A percentile compares a stretch with the other conserved stretches of the same genome.
phyloP scores from a whole-genome alignment of 345 rosid species.

The Melaleuca quinquenervia region DNA sequence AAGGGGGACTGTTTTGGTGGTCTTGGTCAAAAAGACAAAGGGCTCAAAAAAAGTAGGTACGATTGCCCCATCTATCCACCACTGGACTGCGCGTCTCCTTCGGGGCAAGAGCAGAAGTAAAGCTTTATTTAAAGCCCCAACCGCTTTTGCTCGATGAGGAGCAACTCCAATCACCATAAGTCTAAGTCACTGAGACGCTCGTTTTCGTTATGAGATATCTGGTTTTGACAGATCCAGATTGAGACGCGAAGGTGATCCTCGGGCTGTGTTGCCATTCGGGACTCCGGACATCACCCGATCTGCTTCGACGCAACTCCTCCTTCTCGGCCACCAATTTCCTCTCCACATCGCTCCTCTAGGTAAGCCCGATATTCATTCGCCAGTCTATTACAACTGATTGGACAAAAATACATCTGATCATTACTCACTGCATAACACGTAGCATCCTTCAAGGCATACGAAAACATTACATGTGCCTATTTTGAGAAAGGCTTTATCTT shows the following conservation, averaged over 20 bases:
- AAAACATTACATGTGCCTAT: accelerated
- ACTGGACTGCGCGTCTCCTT: background rate
- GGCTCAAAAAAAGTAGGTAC: background rate
- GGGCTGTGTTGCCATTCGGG: too few species aligned
- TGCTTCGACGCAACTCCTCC: background rate
- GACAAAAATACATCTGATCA: background rate
- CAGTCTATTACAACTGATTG: background rate
- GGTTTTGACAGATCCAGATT: background rate
- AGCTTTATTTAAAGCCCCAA: background rate
- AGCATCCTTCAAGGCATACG: background rate
- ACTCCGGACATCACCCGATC: background rate
- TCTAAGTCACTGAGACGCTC: background rate
- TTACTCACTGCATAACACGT: background rate
- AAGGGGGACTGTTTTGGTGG: too few species aligned
- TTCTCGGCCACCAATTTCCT: background rate
- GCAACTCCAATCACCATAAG: background rate
- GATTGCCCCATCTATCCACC: background rate
- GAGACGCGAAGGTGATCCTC: background rate
- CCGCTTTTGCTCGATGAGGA: background rate
- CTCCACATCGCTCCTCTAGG: background rate
- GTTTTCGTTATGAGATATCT: background rate
- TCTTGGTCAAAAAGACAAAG: too few species aligned
- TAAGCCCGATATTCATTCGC: accelerated
- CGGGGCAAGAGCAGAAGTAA: background rate
- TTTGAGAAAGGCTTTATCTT: too few species aligned